Evolutionary conservation across 768 basidiomycete species (phyloP), one percentile per base, ranked within the genome.

Genomic region (Kwoniella dejecticola): DNA sequence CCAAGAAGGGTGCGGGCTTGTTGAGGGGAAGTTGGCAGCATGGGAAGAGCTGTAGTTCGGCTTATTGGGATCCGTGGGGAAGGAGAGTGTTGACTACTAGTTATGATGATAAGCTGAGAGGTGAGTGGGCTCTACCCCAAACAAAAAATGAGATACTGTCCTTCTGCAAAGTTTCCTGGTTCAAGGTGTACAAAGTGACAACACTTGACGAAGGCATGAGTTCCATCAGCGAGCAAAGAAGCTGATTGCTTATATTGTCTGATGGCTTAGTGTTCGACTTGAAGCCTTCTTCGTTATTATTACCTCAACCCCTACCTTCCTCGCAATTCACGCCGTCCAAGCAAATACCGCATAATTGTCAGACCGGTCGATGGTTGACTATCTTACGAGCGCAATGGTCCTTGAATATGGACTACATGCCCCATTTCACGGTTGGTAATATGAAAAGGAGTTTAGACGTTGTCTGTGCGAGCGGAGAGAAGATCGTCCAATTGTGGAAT

Each of bases 351-450:
- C 81, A 82, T 69, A 79, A 82, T 70, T 79, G 77, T 62, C 80
- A 82, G 58, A 79, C 78, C 1, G 81, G 81, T 1, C 69, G 79
- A 30, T 82, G 80, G 78, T 70, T 81, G 8, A 79, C 80, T 23
- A 80, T 82, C 54, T 68, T 82, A 40, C 74, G 80, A 42, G 81
- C 81, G 0, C 79, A 80, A 48, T 82, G 81, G 81, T 72, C 71
- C 13, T 38, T 68, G 42, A 77, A 78, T 53, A 72, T 68, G 60
- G 71, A 77, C 17, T 72, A 72, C 44, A 67, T 67, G 36, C 77
- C 79, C 3, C 77, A 79, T 57, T 77, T 77, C 57, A 72, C 74
- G 13, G 77, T 75, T 24, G 81, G 81, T 11, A 75, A 80, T 67
- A 82, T 82, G 81, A 70, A 77, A 44, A 70, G 77, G 21, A 69